These are phyloP conservation scores for Acarospora socialis DNA, from an alignment of 2,329 filamentous ascomycete species.

Conservation along the genomic window DNA sequence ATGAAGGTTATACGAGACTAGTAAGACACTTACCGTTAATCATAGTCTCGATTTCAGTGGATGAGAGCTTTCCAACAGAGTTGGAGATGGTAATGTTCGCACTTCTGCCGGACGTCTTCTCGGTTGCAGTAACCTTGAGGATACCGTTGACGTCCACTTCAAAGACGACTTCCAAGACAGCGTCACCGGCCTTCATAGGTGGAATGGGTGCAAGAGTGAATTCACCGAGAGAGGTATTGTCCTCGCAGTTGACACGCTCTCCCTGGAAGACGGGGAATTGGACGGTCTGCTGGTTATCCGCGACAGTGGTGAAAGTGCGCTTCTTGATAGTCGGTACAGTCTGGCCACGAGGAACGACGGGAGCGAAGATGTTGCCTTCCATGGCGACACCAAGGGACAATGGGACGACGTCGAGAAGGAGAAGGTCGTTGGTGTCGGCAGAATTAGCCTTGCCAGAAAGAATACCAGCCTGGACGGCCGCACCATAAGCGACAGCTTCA, in stretches of 20 bases:
- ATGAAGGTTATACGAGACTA: not conserved
- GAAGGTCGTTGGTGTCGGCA: conserved; percentile 83
- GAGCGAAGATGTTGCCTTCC: conserved; percentile 98
- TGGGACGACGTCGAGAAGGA: conserved; percentile 90
- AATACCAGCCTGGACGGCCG: conserved; percentile 96
- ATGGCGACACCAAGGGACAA: conserved; percentile 97
- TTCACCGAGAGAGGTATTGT: conserved; percentile 95
- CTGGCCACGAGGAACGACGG: conserved; percentile 68
- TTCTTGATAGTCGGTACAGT: conserved; percentile 75
- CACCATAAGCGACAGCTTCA: conserved; percentile 97
- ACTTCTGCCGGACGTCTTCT: conserved; percentile 94
- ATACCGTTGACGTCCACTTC: conserved; percentile 99
- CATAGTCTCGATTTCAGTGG: conserved; percentile 93
- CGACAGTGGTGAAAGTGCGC: conserved; percentile 75
- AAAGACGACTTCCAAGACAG: conserved; percentile 94
- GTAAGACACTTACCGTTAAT: conserved; percentile 50
- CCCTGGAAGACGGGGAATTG: conserved; percentile 93
- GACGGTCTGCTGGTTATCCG: conserved; percentile 59
- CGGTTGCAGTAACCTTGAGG: conserved; percentile 96
- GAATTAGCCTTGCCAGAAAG: conserved; percentile 96
- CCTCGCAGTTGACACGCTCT: conserved; percentile 94
- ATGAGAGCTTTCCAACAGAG: conserved; percentile 96
- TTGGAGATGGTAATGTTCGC: conserved; percentile 99
- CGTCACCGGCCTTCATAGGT: conserved; percentile 82
- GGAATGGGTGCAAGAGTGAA: conserved; percentile 86